Base-by-base conservation (phyloP, 768 basidiomycete species). In the Suillus paluster region DNA sequence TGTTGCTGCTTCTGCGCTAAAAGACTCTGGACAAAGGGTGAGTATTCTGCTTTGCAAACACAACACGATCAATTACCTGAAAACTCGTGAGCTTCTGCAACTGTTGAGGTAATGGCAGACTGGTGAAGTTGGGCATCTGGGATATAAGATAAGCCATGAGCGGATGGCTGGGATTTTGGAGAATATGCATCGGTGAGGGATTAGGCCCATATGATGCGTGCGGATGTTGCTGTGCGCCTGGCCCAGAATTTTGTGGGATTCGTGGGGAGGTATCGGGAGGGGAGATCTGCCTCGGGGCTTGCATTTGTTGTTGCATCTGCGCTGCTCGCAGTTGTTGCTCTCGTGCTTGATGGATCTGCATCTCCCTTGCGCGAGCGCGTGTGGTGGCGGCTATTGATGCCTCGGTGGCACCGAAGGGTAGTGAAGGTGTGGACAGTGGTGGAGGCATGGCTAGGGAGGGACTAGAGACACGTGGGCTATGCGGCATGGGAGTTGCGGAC, bases 81-180 rank as follows among this genome's bases (percentile, higher is more conserved):
- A 83, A 69, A 59, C 73, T 62, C 39, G 83, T 71, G 73, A 91
- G 77, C 68, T 80, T 85, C 72, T 88, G 88, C 64, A 90, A 68
- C 74, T 91, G 88, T 67, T 80, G 75, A 61, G 78, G 82, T 2
- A 79, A 45, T 11, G 87, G 80, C 60, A 89, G 71, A 21, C 67
- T 68, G 64, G 78, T 75, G 65, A 91, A 91, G 12, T 80, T 80
- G 7, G 87, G 89, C 1, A 86, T 70, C 25, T 75, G 75, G 41
- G 79, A 75, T 11, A 77, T 64, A 76, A 91, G 79, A 66, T 86
- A 84, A 61, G 83, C 80, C 72, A 87, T 72, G 59, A 90, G 77
- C 25, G 86, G 85, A 70, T 91, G 86, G 12, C 63, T 71, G 5
- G 85, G 87, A 61, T 72, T 76, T 61, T 85, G 84, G 68, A 90